Conservation (phyloP, 352 stramenopile genomes). For the Phytophthora sp. region DNA sequence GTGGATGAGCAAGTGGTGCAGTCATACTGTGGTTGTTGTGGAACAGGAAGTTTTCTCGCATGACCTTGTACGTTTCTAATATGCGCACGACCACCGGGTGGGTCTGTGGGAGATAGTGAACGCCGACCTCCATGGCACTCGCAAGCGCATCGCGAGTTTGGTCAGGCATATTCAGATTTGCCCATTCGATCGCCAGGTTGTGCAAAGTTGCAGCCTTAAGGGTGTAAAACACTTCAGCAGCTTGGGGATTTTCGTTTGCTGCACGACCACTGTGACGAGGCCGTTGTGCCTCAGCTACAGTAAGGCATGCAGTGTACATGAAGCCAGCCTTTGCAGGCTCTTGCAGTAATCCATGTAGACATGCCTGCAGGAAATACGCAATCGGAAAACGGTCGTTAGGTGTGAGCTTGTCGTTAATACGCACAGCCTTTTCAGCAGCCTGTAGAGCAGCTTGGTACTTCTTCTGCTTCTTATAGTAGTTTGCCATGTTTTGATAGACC, state of each 20-base stretch:
- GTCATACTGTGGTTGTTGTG: conserved; percentile 20
- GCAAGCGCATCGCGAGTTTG: conserved; percentile 62
- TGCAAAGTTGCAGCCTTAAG: conserved; percentile 66
- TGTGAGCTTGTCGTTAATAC: conserved; percentile 64
- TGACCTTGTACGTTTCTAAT: conserved; percentile 73
- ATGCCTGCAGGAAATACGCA: conserved; percentile 66
- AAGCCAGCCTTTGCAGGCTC: conserved; percentile 66
- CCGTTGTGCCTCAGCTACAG: conserved; percentile 45
- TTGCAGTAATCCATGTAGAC: conserved; percentile 59
- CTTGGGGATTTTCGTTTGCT: conserved; percentile 23
- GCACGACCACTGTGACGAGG: not conserved
- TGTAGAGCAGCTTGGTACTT: conserved; percentile 74
- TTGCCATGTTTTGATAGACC: conserved; percentile 69
- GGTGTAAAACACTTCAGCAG: conserved; percentile 50
- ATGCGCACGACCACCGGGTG: conserved; percentile 64
- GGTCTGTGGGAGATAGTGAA: conserved; percentile 52
- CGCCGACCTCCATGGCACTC: conserved; percentile 67
- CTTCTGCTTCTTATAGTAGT: conserved; percentile 82
- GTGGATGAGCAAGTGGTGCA: not conserved
- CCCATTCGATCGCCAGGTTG: conserved; percentile 79
- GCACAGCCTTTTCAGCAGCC: conserved; percentile 59
- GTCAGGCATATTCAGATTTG: conserved; percentile 65
- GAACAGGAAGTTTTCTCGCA: conserved; percentile 73
- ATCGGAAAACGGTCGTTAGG: conserved; percentile 60
- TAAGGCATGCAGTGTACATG: conserved; percentile 68